phyloP scores from a whole-genome alignment of 208 protist species.

The Giardia duodenalis region DNA sequence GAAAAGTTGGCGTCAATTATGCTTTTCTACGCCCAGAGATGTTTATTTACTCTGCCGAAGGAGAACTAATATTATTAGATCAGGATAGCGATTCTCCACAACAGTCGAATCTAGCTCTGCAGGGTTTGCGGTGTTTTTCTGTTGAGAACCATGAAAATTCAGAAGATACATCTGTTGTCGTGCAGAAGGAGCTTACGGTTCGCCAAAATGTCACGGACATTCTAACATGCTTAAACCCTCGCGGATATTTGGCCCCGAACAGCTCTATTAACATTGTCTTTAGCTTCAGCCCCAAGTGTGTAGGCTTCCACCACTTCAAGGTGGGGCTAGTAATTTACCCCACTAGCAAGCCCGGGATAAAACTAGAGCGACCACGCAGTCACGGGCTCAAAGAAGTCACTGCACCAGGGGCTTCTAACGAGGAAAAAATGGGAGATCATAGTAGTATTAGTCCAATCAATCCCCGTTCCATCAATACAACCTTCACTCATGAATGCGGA shows the following conservation, averaged over 20 bases:
- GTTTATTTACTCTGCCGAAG: background rate
- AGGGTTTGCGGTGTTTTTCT: background rate
- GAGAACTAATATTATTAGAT: background rate
- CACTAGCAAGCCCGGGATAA: background rate
- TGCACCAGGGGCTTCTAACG: background rate
- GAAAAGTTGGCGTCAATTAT: background rate
- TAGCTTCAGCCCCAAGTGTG: background rate
- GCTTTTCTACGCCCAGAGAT: background rate
- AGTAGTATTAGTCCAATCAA: background rate
- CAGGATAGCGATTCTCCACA: too few relatives aligned
- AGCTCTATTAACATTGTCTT: background rate
- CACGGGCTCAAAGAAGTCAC: background rate
- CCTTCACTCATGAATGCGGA: background rate
- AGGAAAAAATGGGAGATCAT: background rate
- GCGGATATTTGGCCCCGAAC: background rate
- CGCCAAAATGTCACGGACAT: background rate
- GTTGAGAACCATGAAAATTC: background rate
- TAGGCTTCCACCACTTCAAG: background rate
- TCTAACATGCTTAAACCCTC: background rate
- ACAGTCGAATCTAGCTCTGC: background rate
- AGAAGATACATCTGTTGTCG: background rate
- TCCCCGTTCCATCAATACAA: background rate
- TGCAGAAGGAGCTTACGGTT: background rate
- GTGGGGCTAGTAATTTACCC: background rate
- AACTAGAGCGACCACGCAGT: background rate